Percentiles rank a stretch among this genome's conserved stretches.
phyloP scores from a whole-genome alignment of 257 asterid species.

The Jacaranda mimosifolia region DNA sequence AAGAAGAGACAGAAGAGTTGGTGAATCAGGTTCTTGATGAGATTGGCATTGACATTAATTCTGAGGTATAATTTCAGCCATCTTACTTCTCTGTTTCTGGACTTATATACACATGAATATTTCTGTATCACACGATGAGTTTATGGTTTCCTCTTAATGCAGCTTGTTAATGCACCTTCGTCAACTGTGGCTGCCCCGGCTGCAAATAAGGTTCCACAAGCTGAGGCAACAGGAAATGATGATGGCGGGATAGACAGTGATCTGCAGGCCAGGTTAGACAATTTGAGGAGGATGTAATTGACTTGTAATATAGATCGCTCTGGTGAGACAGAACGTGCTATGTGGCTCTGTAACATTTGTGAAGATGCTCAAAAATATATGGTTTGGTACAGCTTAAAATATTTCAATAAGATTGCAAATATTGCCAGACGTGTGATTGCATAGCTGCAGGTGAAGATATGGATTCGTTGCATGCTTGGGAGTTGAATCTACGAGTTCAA shows the following conservation, averaged over 20 bases:
- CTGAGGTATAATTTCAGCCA: slow-evolving; percentile 66
- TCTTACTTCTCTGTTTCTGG: background rate
- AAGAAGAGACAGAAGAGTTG: slow-evolving; percentile 95
- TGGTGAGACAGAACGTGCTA: slow-evolving; percentile 29
- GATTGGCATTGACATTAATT: slow-evolving; percentile 88
- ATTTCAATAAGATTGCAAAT: slow-evolving; percentile 27
- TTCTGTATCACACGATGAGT: slow-evolving; percentile 17
- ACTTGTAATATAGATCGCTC: slow-evolving; percentile 38
- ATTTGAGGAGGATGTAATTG: slow-evolving; percentile 85
- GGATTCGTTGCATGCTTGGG: slow-evolving; percentile 10
- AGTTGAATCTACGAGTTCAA: background rate
- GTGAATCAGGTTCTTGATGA: slow-evolving; percentile 98
- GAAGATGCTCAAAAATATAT: slow-evolving; percentile 35
- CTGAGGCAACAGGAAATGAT: slow-evolving; percentile 83
- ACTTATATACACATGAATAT: background rate
- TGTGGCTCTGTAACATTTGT: slow-evolving; percentile 52
- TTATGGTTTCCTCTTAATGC: slow-evolving; percentile 37
- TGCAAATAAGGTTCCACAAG: slow-evolving; percentile 87
- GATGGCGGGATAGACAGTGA: slow-evolving; percentile 93
- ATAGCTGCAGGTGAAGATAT: background rate
- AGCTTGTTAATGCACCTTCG: slow-evolving; percentile 96
- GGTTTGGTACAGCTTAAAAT: slow-evolving; percentile 42
- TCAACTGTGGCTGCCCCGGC: slow-evolving; percentile 88
- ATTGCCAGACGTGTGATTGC: background rate
- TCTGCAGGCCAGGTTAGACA: slow-evolving; percentile 98